Base-by-base conservation (phyloP, 129 eudicot genomes). In the Cynara cardunculus region DNA sequence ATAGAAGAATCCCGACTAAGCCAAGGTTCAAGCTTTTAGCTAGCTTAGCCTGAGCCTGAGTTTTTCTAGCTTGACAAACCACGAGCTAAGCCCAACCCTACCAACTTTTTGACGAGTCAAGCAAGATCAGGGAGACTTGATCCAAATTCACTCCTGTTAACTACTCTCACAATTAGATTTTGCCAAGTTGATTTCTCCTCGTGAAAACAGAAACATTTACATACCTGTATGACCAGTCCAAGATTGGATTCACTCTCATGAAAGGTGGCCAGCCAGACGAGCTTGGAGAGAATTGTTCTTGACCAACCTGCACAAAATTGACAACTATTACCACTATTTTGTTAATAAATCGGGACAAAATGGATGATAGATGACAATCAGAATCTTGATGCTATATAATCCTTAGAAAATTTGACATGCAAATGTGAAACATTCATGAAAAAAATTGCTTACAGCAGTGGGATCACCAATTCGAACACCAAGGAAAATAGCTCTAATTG, bases 401-500 rank as follows among this genome's bases (percentile, higher is more conserved):
- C 37, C 7, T 35, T 28, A 73, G 53, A 77, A 10, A 13, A 46
- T 19, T 35, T 46, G 25, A 32, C 16, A 28, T 25, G 19, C 26
- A 46, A 72, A 49, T 4, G 21, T 12, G 10, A 49, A 30, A 66
- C 14, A 46, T 11, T 73, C 59, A 49, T 5, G 41, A 11, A 53
- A 71, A 69, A 27, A 13, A 78, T 7, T 49, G 70, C 68, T 76
- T 92, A 92, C 99, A 77, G 97, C 99, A 71, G 99, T 95, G 26
- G 99, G 99, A 80, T 95, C 99, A 59, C 99, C 99, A 77, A 90
- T 90, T 75, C 99, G 89, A 49, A 95, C 99, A 84, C 99, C 97
- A 67, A 95, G 93, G 80, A 95, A 95, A 86, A 95, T 92, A 68
- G 99, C 97, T 85, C 88, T 90, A 34, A 87, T 89, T 69, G 95